phyloP scores from a whole-genome alignment of 306 rosid species.

The Prunus campanulata region DNA sequence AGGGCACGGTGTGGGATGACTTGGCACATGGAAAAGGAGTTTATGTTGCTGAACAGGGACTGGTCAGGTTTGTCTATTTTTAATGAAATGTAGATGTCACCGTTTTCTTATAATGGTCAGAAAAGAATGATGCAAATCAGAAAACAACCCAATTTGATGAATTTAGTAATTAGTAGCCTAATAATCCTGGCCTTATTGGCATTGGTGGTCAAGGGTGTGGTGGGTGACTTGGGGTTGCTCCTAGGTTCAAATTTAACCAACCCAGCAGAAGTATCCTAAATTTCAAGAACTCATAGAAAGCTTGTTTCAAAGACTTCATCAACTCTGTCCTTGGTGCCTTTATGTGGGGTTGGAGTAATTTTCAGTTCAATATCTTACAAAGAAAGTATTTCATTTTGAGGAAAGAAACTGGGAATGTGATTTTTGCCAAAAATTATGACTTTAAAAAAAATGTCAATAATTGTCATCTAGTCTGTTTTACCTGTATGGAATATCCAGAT shows the following conservation, averaged over 20 bases:
- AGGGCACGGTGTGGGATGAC: slow-evolving; percentile 98
- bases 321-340: not conserved
- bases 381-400: not conserved
- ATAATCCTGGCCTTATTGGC: not conserved
- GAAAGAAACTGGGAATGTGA: no score
- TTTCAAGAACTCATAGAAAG: not conserved
- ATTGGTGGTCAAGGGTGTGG: not conserved
- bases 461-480: no score
- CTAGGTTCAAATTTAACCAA: not conserved
- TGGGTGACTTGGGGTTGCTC: not conserved
- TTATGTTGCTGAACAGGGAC: slow-evolving; percentile 53
- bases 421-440: no score
- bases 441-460: no score
- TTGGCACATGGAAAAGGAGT: slow-evolving; percentile 96
- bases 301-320: not conserved
- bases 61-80: slow-evolving; percentile 68
- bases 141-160: not conserved
- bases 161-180: not conserved
- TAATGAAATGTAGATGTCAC: not conserved
- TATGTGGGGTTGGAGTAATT: not conserved
- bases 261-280: not conserved
- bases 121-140: not conserved
- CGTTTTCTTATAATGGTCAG: not conserved
- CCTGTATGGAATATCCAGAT: no score
- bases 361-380: not conserved